Conservation (phyloP, 768 basidiomycete genomes). For the Pulveroboletus ravenelii region DNA sequence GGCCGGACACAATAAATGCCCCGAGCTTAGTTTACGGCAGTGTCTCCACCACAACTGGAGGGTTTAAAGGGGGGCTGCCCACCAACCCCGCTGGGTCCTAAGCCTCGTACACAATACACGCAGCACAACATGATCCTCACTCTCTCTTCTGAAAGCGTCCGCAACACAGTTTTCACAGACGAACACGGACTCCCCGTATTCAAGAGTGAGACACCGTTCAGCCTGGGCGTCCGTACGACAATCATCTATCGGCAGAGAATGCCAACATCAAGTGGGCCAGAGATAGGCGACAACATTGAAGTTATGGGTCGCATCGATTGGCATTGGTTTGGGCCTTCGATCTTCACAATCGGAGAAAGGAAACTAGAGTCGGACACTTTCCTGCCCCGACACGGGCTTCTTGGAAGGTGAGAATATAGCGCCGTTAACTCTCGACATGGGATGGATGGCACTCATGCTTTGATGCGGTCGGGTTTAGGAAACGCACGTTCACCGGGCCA, state of each 20-base stretch:
- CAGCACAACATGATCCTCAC: constrained; percentile 20
- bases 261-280: not conserved
- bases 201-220: constrained; percentile 24
- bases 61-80: too few relatives aligned
- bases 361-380: constrained; percentile 25
- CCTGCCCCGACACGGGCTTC: constrained; percentile 17
- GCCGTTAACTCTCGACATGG: not conserved
- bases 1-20: too few relatives aligned
- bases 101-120: not conserved
- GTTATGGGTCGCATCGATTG: constrained; percentile 32
- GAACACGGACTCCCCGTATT: constrained; percentile 23
- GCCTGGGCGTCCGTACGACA: constrained; percentile 13
- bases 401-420: constrained; percentile 9
- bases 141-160: constrained; percentile 23
- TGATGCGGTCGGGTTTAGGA: constrained; percentile 3
- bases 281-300: constrained; percentile 20
- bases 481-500: constrained; percentile 28
- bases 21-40: too few relatives aligned
- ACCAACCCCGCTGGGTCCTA: too few relatives aligned
- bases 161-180: constrained; percentile 27
- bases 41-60: too few relatives aligned
- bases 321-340: constrained; percentile 26
- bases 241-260: constrained; percentile 12
- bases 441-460: not conserved
- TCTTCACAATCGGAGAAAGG: constrained; percentile 25